Evolutionary conservation across 2,329 filamentous ascomycete species (phyloP).

Genomic region (Ambrosiella xylebori): DNA sequence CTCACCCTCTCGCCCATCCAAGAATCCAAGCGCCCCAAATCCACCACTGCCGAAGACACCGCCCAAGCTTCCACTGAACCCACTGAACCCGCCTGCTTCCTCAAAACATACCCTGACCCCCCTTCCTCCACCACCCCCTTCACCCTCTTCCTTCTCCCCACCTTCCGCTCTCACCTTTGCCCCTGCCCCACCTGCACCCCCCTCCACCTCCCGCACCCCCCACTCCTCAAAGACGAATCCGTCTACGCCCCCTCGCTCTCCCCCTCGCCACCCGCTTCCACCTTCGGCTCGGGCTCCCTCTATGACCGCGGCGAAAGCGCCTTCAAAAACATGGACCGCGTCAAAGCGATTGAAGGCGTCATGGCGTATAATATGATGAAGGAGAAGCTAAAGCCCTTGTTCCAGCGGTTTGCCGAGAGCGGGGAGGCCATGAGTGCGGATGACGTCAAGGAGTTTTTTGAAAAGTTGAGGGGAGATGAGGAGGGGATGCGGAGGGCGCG

Average conservation of each 20-base stretch:
- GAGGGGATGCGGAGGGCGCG: conserved; percentile 48
- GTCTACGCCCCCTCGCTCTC: conserved; percentile 85
- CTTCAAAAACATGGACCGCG: conserved; percentile 78
- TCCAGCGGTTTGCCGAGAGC: conserved; percentile 85
- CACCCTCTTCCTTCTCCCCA: conserved; percentile 64
- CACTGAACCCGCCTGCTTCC: conserved; percentile 34
- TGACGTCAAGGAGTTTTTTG: conserved; percentile 93
- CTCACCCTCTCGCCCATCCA: conserved; percentile 15
- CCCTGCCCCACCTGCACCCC: conserved; percentile 69
- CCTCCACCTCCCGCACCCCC: conserved; percentile 49
- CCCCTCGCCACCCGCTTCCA: conserved; percentile 38
- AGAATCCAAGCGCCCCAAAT: conserved; percentile 28
- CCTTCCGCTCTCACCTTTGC: conserved; percentile 71
- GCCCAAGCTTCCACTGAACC: conserved; percentile 9
- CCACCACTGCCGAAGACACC: neutral
- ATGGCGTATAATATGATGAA: conserved; percentile 97
- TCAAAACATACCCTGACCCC: conserved; percentile 36
- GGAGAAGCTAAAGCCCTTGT: conserved; percentile 86
- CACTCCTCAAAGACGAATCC: conserved; percentile 87
- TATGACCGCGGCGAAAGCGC: conserved; percentile 87
- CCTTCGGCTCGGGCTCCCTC: conserved; percentile 60
- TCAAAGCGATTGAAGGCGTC: conserved; percentile 84
- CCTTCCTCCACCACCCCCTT: conserved; percentile 38
- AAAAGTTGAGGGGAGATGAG: conserved; percentile 78
- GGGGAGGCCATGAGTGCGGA: conserved; percentile 79